Evolutionary conservation across 2,329 filamentous ascomycete species (phyloP), one percentile per base, ranked within the genome.

Genomic region (Kalaharituber pfeilii): DNA sequence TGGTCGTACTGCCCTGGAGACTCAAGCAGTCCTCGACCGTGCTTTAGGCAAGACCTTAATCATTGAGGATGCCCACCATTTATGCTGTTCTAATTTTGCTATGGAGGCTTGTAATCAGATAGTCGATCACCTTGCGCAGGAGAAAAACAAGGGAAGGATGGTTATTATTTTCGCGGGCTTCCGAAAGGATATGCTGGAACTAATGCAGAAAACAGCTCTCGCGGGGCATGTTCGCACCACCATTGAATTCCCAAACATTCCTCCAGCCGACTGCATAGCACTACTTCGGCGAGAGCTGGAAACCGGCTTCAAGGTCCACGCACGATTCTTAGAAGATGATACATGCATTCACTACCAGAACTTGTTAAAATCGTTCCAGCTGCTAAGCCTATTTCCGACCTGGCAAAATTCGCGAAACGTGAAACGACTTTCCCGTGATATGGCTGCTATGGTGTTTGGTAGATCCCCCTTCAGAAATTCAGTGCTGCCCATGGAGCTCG

Each of bases 121-220:
- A 0, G 73, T 77, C 0, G 73, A 76, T 56, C 70, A 67, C 0
- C 63, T 73, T 0, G 76, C 73, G 1, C 77, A 84, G 56, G 71
- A 73, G 0, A 72, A 69, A 36, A 85, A 78, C 62, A 66, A 69
- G 2, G 69, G 73, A 29, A 81, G 79, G 55, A 66, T 85, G 2
- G 71, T 86, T 36, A 73, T 81, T 29, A 82, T 86, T 30, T 67
- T 86, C 0, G 82, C 82, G 0, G 82, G 82, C 0, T 86, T 86
- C 49, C 29, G 29, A 9, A 13, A 47, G 13, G 78, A 84, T 36
- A 84, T 86, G 56, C 78, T 84, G 60, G 66, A 69, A 0, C 71
- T 86, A 0, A 72, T 85, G 67, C n/a, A n/a, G n/a, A n/a, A n/a
- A n/a, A 8, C 29, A n/a, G n/a, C 29, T 33, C 29, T n/a, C n/a